phyloP scores from a whole-genome alignment of 148 eudicot species.

The Pouteria glomerata region DNA sequence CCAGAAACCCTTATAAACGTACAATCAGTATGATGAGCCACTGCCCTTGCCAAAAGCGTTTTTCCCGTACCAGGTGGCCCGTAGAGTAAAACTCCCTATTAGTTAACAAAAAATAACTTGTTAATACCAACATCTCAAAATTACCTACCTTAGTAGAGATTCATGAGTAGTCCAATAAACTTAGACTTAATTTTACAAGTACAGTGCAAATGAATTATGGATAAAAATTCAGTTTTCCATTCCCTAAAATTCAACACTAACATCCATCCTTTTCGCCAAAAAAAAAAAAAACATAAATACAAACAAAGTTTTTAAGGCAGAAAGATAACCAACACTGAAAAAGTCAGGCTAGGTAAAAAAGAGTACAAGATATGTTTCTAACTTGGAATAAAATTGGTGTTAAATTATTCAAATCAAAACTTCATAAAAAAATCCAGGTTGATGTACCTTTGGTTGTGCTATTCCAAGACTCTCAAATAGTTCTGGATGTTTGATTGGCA shows the following conservation, averaged over 20 bases:
- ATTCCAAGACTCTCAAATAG: slow-evolving; percentile 85
- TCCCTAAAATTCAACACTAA: not conserved
- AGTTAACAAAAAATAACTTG: not conserved
- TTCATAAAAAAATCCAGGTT: not conserved
- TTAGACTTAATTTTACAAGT: not conserved
- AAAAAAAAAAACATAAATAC: not conserved
- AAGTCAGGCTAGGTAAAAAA: not conserved
- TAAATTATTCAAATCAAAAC: not conserved
- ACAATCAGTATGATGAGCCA: slow-evolving; percentile 92
- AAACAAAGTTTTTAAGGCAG: not conserved
- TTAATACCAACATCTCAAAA: not conserved
- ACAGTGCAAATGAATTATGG: not conserved
- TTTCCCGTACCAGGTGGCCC: slow-evolving; percentile 98
- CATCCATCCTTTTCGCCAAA: not conserved
- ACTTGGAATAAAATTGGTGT: not conserved
- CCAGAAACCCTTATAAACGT: slow-evolving; percentile 96
- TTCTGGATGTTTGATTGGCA: slow-evolving; percentile 77
- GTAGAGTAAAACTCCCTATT: slow-evolving; percentile 87
- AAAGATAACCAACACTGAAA: not conserved
- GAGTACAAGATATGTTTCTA: not conserved
- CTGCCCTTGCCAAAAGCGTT: slow-evolving; percentile 86
- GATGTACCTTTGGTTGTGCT: slow-evolving; percentile 74
- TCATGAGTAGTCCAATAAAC: not conserved
- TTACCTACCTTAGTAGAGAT: not conserved
- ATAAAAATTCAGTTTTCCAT: not conserved